Conservation (phyloP, 352 stramenopile species). For the Globisporangium cylindrosporum region DNA sequence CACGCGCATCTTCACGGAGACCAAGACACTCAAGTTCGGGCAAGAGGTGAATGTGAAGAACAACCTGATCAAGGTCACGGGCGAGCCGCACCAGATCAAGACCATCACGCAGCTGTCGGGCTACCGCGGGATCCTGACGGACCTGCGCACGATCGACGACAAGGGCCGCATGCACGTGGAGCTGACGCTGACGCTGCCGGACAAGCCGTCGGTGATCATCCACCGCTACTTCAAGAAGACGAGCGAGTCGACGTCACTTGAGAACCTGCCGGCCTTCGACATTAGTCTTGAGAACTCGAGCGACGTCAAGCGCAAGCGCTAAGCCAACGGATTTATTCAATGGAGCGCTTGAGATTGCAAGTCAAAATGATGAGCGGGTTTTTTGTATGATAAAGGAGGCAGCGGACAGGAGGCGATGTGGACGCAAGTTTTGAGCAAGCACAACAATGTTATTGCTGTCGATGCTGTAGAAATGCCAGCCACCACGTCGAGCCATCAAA, state of each 20-base stretch:
- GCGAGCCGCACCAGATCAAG: constrained; percentile 65
- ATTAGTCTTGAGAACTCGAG: constrained; percentile 78
- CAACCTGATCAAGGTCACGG: constrained; percentile 84
- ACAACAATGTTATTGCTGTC: not conserved
- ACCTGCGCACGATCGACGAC: constrained; percentile 72
- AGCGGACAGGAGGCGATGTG: not conserved
- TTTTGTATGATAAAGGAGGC: not conserved
- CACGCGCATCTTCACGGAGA: constrained; percentile 89
- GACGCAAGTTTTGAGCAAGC: not conserved
- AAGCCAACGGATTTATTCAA: constrained; percentile 11
- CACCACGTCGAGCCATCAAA: not conserved
- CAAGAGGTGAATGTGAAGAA: constrained; percentile 88
- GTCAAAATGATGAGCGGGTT: not conserved
- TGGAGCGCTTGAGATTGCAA: not conserved
- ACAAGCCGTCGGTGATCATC: constrained; percentile 76
- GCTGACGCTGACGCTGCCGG: constrained; percentile 69
- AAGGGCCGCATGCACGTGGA: constrained; percentile 81
- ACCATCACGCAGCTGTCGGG: constrained; percentile 81
- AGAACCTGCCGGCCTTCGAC: constrained; percentile 86
- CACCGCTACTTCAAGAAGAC: constrained; percentile 87
- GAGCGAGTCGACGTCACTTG: constrained; percentile 83
- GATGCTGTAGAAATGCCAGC: not conserved
- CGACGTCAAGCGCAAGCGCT: constrained; percentile 86
- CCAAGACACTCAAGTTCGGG: constrained; percentile 84
- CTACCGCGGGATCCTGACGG: constrained; percentile 72